A percentile compares a stretch with the other conserved stretches of the same genome.
phyloP scores from a whole-genome alignment of 805 yeast species.

The Myxozyma geophila region DNA sequence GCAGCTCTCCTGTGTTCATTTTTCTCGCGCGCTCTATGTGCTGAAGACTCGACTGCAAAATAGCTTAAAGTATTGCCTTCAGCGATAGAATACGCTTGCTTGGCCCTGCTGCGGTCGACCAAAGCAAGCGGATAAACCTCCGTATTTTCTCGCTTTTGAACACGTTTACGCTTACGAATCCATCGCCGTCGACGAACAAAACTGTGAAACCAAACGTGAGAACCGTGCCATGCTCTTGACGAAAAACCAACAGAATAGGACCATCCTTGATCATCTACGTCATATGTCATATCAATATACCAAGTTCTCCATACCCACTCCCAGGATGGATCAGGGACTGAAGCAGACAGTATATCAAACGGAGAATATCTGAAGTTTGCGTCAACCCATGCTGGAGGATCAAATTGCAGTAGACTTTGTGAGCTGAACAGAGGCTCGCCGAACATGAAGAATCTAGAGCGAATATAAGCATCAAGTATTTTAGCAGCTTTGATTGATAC shows the following conservation, averaged over 20 bases:
- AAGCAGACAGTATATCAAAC: slow-evolving; percentile 42
- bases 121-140: not conserved
- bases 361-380: slow-evolving; percentile 43
- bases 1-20: not conserved
- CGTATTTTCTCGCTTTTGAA: not conserved
- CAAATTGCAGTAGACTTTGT: slow-evolving; percentile 45
- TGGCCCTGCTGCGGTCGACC: not conserved
- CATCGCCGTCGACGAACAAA: slow-evolving; percentile 71
- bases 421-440: slow-evolving; percentile 48
- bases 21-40: not conserved
- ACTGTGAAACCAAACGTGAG: slow-evolving; percentile 58
- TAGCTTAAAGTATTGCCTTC: slow-evolving; percentile 21
- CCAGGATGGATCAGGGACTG: slow-evolving; percentile 65
- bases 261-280: slow-evolving; percentile 90
- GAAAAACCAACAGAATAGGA: slow-evolving; percentile 60
- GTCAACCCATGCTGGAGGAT: slow-evolving; percentile 48
- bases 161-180: slow-evolving; percentile 50
- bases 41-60: slow-evolving; percentile 23
- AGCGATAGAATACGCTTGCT: slow-evolving; percentile 12
- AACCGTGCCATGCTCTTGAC: slow-evolving; percentile 64
- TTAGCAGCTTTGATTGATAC: not conserved
- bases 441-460: slow-evolving; percentile 40
- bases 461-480: not conserved
- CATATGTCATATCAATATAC: slow-evolving; percentile 71
- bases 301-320: slow-evolving; percentile 70